A percentile compares a stretch with the other conserved stretches of the same genome.
Conservation (phyloP, 2,329 filamentous ascomycete species). For the Berkeleyomyces rouxiae region DNA sequence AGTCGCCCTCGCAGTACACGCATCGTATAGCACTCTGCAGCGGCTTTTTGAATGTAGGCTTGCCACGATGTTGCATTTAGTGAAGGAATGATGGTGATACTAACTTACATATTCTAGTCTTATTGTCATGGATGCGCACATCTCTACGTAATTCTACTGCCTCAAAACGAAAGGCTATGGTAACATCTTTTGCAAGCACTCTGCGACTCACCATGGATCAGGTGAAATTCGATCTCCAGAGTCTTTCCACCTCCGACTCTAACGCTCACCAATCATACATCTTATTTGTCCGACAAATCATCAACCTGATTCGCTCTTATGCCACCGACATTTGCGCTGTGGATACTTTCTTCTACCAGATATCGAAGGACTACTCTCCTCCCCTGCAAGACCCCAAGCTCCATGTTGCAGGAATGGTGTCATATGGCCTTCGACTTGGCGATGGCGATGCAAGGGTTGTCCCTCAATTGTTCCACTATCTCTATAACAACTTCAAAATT, state of each 20-base stretch:
- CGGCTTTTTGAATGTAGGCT: constrained; percentile 32
- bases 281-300: constrained; percentile 33
- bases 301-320: constrained; percentile 37
- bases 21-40: constrained; percentile 33
- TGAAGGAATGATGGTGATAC: too few species aligned
- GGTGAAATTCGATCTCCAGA: constrained; percentile 33
- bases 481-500: constrained; percentile 40
- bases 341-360: constrained; percentile 39
- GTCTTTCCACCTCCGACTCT: constrained; percentile 20
- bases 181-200: constrained; percentile 26
- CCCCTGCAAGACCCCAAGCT: constrained; percentile 38
- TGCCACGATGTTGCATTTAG: background rate
- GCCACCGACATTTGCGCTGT: constrained; percentile 36
- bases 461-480: constrained; percentile 37
- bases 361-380: constrained; percentile 39
- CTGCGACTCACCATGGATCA: constrained; percentile 35
- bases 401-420: constrained; percentile 37
- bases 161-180: constrained; percentile 22
- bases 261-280: constrained; percentile 31
- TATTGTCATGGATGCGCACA: constrained; percentile 34
- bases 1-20: constrained; percentile 20
- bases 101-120: constrained; percentile 17
- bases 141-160: constrained; percentile 26
- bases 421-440: constrained; percentile 37
- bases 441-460: constrained; percentile 33